Conservation (phyloP, 495 filamentous ascomycete species). For the Cercophora sp. region DNA sequence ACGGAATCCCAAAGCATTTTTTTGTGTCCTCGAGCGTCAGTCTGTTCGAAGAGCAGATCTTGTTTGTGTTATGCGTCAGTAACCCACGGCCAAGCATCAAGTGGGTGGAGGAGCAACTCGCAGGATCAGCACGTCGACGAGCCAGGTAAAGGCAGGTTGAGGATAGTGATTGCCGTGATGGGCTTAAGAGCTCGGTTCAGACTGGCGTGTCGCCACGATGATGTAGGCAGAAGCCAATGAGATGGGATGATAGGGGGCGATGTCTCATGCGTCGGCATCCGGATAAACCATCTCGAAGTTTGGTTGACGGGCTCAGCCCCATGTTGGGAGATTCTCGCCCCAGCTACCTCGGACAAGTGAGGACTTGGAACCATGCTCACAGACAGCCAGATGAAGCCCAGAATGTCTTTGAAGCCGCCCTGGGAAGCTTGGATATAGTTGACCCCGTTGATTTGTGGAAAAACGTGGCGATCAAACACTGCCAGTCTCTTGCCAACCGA, state of each 20-base stretch:
- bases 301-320: too few relatives aligned
- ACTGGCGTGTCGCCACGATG: too few relatives aligned
- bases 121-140: conserved; percentile 4
- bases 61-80: neutral
- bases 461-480: too few relatives aligned
- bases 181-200: neutral
- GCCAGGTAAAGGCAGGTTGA: conserved; percentile 3
- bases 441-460: too few relatives aligned
- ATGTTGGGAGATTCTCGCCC: too few relatives aligned
- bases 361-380: neutral
- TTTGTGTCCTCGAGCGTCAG: neutral
- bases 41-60: neutral
- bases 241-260: too few relatives aligned
- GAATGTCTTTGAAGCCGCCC: too few relatives aligned
- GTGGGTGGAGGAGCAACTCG: neutral
- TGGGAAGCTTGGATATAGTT: neutral
- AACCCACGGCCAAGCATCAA: neutral
- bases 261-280: neutral
- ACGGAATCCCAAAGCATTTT: conserved; percentile 1
- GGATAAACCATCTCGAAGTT: neutral
- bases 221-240: too few relatives aligned
- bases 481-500: neutral
- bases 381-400: neutral
- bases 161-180: conserved; percentile 7
- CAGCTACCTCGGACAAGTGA: too few relatives aligned